Evolutionary conservation across 2,329 filamentous ascomycete genomes (phyloP).

Genomic region (Paraphaeosphaeria minitans): DNA sequence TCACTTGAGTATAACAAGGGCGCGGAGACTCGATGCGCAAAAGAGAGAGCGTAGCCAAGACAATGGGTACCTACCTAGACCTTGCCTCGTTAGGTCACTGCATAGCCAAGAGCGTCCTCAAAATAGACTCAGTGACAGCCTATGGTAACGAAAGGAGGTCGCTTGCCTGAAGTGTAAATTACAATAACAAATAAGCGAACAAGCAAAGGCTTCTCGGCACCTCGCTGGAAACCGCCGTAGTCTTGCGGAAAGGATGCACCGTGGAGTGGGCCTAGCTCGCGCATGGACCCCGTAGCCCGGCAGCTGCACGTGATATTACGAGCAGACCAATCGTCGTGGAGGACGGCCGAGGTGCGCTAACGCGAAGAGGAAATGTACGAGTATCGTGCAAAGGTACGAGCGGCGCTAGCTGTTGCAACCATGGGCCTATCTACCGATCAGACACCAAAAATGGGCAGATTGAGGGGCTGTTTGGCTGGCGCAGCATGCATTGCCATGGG

Average conservation of each 20-base stretch:
- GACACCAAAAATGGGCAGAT: background rate
- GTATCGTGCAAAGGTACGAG: background rate
- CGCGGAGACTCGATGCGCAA: background rate
- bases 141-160: background rate
- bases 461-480: background rate
- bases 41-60: background rate
- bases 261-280: background rate
- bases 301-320: constrained; percentile 5
- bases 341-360: background rate
- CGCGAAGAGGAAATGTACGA: constrained; percentile 4
- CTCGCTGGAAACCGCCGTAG: background rate
- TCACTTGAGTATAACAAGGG: background rate
- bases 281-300: background rate
- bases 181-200: background rate
- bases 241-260: background rate
- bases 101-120: background rate
- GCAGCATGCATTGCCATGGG: background rate
- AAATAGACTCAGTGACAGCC: background rate
- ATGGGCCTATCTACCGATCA: background rate
- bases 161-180: background rate
- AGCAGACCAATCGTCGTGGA: background rate
- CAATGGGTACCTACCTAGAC: background rate
- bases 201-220: background rate
- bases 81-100: no score
- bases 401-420: background rate